Percentiles rank a stretch among this genome's conserved stretches.
Evolutionary conservation across 495 filamentous ascomycete genomes (phyloP).

Genomic region (Podospora pseudoanserina): DNA sequence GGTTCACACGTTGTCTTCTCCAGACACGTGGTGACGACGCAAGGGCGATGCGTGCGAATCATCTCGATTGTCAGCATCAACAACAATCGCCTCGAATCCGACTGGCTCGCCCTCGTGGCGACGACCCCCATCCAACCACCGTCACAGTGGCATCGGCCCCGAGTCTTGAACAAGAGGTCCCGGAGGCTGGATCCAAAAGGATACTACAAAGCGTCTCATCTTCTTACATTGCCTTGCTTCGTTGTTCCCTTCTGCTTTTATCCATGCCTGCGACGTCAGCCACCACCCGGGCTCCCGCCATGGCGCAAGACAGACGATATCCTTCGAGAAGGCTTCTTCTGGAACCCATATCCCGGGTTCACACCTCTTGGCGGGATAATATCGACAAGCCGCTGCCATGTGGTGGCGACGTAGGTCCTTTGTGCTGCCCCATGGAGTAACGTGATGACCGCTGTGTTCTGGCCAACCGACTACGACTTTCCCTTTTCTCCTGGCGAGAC

Average conservation of each 20-base stretch:
- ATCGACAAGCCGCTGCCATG: slow-evolving; percentile 18
- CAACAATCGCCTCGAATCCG: background rate
- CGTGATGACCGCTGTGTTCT: background rate
- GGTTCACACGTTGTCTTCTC: background rate
- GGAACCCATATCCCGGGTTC: slow-evolving; percentile 31
- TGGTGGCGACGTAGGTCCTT: slow-evolving; percentile 5
- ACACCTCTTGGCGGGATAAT: slow-evolving; percentile 24
- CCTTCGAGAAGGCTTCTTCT: slow-evolving; percentile 16
- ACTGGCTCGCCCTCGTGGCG: background rate
- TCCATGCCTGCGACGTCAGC: background rate
- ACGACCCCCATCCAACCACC: background rate
- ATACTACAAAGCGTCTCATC: slow-evolving; percentile 1
- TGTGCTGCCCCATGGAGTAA: background rate
- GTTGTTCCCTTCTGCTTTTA: background rate
- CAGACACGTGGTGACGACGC: background rate
- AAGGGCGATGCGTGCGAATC: background rate
- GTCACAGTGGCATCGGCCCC: background rate
- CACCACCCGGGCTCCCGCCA: background rate
- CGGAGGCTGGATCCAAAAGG: slow-evolving; percentile 6
- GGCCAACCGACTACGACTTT: slow-evolving; percentile 2
- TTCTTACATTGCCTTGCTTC: slow-evolving; percentile 3
- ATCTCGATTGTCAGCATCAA: background rate
- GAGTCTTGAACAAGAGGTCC: background rate
- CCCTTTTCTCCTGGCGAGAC: background rate
- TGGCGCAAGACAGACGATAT: slow-evolving; percentile 5